These are phyloP conservation scores for Amanita brunnescens DNA, from an alignment of 768 basidiomycete genomes.

Conservation along the genomic window DNA sequence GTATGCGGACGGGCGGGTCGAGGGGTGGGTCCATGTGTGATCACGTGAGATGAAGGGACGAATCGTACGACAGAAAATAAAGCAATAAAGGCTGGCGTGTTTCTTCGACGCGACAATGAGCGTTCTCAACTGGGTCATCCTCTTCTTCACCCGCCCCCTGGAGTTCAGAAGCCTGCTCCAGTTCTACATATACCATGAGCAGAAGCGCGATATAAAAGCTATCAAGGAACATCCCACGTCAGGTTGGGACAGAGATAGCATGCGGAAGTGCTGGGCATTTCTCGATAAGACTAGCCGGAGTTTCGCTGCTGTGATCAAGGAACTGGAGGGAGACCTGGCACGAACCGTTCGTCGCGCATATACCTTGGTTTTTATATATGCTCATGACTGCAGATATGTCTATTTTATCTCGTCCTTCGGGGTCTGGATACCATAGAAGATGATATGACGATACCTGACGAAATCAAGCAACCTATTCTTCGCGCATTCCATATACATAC, in stretches of 20 bases:
- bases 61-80: slow-evolving; percentile 8
- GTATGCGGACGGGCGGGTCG: slow-evolving; percentile 40
- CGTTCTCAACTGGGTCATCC: slow-evolving; percentile 48
- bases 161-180: slow-evolving; percentile 82
- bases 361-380: background rate
- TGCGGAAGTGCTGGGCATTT: slow-evolving; percentile 87
- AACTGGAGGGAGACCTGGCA: slow-evolving; percentile 91
- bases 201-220: slow-evolving; percentile 73
- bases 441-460: slow-evolving; percentile 91
- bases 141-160: slow-evolving; percentile 68
- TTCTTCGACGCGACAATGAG: slow-evolving; percentile 32
- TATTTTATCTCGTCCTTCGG: slow-evolving; percentile 92
- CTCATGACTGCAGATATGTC: slow-evolving; percentile 53
- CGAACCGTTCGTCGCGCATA: slow-evolving; percentile 58
- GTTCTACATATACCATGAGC: slow-evolving; percentile 76
- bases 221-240: slow-evolving; percentile 67
- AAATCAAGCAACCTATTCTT: slow-evolving; percentile 78
- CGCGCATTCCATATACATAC: slow-evolving; percentile 76
- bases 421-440: slow-evolving; percentile 98
- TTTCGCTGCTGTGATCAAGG: slow-evolving; percentile 91
- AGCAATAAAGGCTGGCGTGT: background rate
- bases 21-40: slow-evolving; percentile 38
- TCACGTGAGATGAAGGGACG: background rate
- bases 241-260: slow-evolving; percentile 78
- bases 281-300: slow-evolving; percentile 84